Evolutionary conservation across 768 basidiomycete genomes (phyloP), one percentile per base, ranked within the genome.

Genomic region (Amanita pallidorosea): DNA sequence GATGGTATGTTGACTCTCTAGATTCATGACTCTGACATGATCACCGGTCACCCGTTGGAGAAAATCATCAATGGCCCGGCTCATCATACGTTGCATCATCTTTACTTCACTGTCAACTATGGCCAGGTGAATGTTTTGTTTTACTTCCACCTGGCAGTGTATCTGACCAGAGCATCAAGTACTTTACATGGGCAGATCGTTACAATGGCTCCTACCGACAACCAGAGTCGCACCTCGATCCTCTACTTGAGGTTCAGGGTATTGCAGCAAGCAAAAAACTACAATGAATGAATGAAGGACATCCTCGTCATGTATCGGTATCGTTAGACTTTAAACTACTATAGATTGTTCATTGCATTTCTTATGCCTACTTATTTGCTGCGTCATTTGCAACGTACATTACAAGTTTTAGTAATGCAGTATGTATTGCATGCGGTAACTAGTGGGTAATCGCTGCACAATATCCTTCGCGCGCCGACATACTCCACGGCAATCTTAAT

Each of bases 11-110:
- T 43, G 17, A 35, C 7, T 34, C 35, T 22, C 7, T 61, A 92
- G 90, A 99, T 99, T 57, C 95, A 99, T 63, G 96, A 99, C 67
- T 94, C 91, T 3, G 96, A 98, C 70, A 98, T 99, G 95, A 81
- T 98, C 61, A 89, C 90, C 25, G 94, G 87, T 3, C 85, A 90
- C 63, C 71, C 82, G 4, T 76, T 96, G 4, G 95, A 97, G 68
- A 82, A 75, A 53, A 68, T 88, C 63, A 93, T 99, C 69, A 99
- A 98, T 67, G 93, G 92, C n/a, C 95, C 96, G 2, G 91, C 94
- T 2, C 96, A 99, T 59, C 96, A 99, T 65, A 98, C 94, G 0
- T 73, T 97, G 38, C 95, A 97, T 64, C 96, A 98, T 61, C 70
- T 99, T 18, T 95, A 94, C 71, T 98, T 97, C 70, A 96, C 87